Evolutionary conservation across 345 rosid genomes (phyloP), one percentile per base, ranked within the genome.

Genomic region (Streptanthus diversifolius): DNA sequence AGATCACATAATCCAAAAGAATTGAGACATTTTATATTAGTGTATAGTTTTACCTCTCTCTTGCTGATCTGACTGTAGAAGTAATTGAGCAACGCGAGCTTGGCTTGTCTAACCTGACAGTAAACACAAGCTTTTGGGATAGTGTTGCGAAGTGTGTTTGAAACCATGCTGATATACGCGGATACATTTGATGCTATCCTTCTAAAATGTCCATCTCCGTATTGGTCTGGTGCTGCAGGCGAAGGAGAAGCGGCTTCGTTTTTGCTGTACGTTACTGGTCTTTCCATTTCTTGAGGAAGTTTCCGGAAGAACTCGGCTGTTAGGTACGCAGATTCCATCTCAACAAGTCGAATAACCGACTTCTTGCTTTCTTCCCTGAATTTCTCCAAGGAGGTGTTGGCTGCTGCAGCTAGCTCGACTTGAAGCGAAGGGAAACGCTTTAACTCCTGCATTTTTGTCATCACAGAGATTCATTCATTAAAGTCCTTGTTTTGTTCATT

Each of bases 81-180:
- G 86, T 81, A 78, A 60, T 88, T 82, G 8, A 88, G 85, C 73
- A 90, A 79, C 3, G 91, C 86, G 47, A 74, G 81, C 71, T 86
- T 90, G 48, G 96, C 96, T 71, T 86, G 90, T 77, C 84, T 79
- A n/a, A 90, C 96, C 79, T 90, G 96, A 77, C 96, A 90, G 54
- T 86, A 71, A 24, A 88, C 93, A 63, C 86, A 82, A 11, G 96
- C 90, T 72, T 90, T 90, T 2, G 96, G 96, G 22, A 90, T 80
- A 25, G 86, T 86, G 77, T 76, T 85, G 41, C 82, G 84, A 19
- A 90, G 88, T 2, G 93, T 88, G 49, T 85, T 90, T 9, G 96
- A 73, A 39, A 90, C 96, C 93, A 90, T 90, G 66, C 76, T 85
- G 19, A 88, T 74, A 56, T 88, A 90, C 2, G 93, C 84, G 0